phyloP scores from a whole-genome alignment of 1,284 basidiomycete genomes.

The Cerioporus squamosus region DNA sequence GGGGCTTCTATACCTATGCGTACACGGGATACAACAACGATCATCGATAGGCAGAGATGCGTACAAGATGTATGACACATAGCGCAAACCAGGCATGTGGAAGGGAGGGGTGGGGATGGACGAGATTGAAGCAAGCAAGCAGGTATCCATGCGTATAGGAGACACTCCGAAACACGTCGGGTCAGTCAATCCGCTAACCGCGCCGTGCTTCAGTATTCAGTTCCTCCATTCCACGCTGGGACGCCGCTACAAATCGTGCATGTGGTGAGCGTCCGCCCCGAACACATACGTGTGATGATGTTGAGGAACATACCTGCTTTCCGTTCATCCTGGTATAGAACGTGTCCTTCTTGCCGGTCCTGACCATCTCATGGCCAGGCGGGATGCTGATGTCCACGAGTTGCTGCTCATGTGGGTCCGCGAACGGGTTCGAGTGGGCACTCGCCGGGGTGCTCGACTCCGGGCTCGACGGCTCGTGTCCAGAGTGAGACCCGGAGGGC shows the following conservation, averaged over 20 bases:
- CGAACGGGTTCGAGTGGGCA: conserved; percentile 6
- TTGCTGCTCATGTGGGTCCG: neutral
- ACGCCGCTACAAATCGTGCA: conserved; percentile 10
- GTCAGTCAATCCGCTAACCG: neutral
- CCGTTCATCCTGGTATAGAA: conserved; percentile 18
- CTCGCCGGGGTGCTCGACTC: neutral
- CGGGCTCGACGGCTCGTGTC: conserved; percentile 9
- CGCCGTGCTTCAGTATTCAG: conserved; percentile 1
- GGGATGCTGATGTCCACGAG: neutral
- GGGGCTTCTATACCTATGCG: conserved; percentile 3
- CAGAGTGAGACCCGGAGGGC: conserved; percentile 16
- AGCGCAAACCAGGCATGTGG: neutral
- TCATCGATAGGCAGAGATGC: neutral
- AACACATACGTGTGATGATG: neutral
- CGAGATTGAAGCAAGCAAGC: neutral
- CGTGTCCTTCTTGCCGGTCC: conserved; percentile 9
- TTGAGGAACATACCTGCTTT: conserved; percentile 16
- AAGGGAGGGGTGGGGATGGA: neutral
- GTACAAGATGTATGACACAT: conserved; percentile 13
- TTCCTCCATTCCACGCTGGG: conserved; percentile 24
- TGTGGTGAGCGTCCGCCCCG: neutral
- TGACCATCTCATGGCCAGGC: neutral
- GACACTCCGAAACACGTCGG: neutral
- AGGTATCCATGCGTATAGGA: neutral
- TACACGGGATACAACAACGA: neutral